A percentile compares a stretch with the other conserved stretches of the same genome.
Conservation (phyloP, 805 yeast species). For the Ogataea corticis region DNA sequence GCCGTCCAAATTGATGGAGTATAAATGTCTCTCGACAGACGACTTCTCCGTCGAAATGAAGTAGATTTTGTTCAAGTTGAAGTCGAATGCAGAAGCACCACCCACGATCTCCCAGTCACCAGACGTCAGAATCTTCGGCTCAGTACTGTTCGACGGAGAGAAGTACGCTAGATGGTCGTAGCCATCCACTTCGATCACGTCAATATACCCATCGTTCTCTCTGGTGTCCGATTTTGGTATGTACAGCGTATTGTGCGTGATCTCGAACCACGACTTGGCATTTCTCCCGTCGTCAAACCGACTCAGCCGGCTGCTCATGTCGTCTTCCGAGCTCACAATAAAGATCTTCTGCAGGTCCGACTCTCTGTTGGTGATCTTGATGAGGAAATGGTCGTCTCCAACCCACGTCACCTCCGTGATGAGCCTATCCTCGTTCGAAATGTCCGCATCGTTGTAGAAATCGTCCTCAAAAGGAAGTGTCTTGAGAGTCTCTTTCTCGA, state of each 20-base stretch:
- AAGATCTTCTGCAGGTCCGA: conserved; percentile 64
- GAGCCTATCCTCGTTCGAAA: conserved; percentile 43
- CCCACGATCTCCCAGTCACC: conserved; percentile 93
- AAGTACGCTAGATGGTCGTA: conserved; percentile 82
- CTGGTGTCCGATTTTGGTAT: conserved; percentile 56
- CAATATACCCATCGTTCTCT: conserved; percentile 71
- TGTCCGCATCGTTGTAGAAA: conserved; percentile 44
- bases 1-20: conserved; percentile 59
- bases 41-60: conserved; percentile 75
- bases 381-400: conserved; percentile 51
- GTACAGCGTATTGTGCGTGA: conserved; percentile 60
- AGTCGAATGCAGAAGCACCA: conserved; percentile 66
- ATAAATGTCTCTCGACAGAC: conserved; percentile 82
- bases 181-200: conserved; percentile 63
- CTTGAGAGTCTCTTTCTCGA: conserved; percentile 26
- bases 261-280: conserved; percentile 76
- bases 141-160: conserved; percentile 61
- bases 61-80: conserved; percentile 51
- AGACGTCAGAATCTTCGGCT: conserved; percentile 58
- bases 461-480: conserved; percentile 33
- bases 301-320: conserved; percentile 38
- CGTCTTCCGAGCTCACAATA: conserved; percentile 45
- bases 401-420: conserved; percentile 76
- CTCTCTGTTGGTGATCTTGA: conserved; percentile 62
- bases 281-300: conserved; percentile 47